Conservation (phyloP, 805 yeast genomes). For the Candida ulmi region DNA sequence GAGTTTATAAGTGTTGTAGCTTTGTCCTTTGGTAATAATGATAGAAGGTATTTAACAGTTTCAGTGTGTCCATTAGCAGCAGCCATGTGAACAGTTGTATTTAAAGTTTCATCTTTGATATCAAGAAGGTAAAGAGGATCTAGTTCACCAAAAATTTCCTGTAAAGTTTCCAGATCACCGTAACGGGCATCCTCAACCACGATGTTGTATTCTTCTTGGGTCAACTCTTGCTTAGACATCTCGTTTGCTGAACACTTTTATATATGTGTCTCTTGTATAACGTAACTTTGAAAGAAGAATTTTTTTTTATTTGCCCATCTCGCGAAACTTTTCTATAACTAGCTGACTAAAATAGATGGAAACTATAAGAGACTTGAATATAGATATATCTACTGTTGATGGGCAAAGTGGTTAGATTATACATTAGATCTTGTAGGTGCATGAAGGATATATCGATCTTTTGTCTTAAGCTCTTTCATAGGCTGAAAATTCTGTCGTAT, state of each 20-base stretch:
- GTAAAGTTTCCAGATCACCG: slow-evolving; percentile 77
- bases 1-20: slow-evolving; percentile 41
- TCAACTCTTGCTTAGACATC: slow-evolving; percentile 22
- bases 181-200: slow-evolving; percentile 79
- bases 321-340: no score
- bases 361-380: no score
- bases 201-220: slow-evolving; percentile 78
- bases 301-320: no score
- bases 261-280: no score
- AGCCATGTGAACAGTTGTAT: slow-evolving; percentile 91
- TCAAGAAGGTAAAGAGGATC: slow-evolving; percentile 36
- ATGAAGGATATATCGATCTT: no score
- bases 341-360: no score
- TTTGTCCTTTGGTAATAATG: slow-evolving; percentile 38
- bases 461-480: no score
- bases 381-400: no score
- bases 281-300: no score
- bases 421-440: no score
- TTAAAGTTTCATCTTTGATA: slow-evolving; percentile 60
- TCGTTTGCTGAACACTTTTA: background rate
- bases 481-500: no score
- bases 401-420: no score
- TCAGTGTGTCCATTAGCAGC: slow-evolving; percentile 89
- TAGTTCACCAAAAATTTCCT: slow-evolving; percentile 57
- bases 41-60: slow-evolving; percentile 54